Base-by-base conservation (phyloP, 2,329 filamentous ascomycete species). In the Colletotrichum sp. region DNA sequence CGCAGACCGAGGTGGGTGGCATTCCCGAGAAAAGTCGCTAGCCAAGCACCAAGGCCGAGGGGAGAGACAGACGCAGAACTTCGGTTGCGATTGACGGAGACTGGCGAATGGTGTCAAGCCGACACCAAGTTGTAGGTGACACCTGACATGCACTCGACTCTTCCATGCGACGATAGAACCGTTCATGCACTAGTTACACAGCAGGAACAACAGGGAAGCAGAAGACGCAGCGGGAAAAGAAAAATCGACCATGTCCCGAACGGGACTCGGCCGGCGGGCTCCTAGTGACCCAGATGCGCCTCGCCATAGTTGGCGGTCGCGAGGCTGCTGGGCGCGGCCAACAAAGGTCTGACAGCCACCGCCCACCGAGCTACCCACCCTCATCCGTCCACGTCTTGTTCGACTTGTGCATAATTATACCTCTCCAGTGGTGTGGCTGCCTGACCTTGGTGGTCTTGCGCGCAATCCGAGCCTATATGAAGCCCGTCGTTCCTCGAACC, bases 261-360 rank as follows among this genome's bases (percentile, higher is more conserved):
- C 24, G 59, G 62, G 67, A 49, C 55, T 62, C 69, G 60, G 62
- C 72, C 67, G 66, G 72, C 55, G 39, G 75, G 30, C 71, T 69
- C 44, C 66, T 62, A 71, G 62, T 71, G 71, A 71, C 71, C 72
- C 59, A 75, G 72, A 75, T 77, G 72, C 75, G 72, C 72, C 66
- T 76, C 75, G 66, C 72, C 75, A 67, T 67, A 49, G 72, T 77
- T 75, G 72, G 75, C 55, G 75, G 72, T 76, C 75, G 75, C 55
- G 36, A 75, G 66, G 64, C 39, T 71, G 68, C 72, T 55, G 71
- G 55, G 72, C 71, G 71, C 72, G 67, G 67, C 75, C 72, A 70
- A 71, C 75, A 71, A 75, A 77, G 66, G 75, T 76, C 74, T 74
- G 74, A 76, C 74, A 69, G 74, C 74, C 74, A 76, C 69, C 73